Percentiles rank a stretch among this genome's conserved stretches.
phyloP scores from a whole-genome alignment of 768 basidiomycete genomes.

The Sporobolomyces pararoseus region DNA sequence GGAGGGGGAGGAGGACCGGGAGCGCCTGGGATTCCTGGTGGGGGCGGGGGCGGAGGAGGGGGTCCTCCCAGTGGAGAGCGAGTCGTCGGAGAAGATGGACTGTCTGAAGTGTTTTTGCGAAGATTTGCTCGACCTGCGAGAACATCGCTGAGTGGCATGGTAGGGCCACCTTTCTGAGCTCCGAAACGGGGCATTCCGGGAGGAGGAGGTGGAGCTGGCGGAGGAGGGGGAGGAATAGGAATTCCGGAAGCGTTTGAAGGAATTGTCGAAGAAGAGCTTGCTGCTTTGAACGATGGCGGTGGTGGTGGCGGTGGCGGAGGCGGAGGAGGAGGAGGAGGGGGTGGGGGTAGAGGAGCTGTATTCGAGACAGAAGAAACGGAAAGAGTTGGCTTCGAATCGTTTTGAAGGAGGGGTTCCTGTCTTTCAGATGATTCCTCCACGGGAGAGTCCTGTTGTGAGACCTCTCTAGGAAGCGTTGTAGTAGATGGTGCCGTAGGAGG shows the following conservation, averaged over 20 bases:
- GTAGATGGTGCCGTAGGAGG: background rate
- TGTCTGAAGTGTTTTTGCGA: slow-evolving; percentile 28
- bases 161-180: slow-evolving; percentile 10
- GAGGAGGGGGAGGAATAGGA: slow-evolving; percentile 44
- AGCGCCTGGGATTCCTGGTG: no score
- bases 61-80: background rate
- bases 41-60: no score
- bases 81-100: slow-evolving; percentile 45
- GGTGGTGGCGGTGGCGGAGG: background rate
- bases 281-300: slow-evolving; percentile 38
- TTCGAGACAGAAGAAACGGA: background rate
- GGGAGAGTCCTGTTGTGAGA: background rate
- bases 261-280: slow-evolving; percentile 29
- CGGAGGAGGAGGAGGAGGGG: slow-evolving; percentile 16
- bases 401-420: background rate
- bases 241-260: slow-evolving; percentile 5
- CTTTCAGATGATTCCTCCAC: background rate
- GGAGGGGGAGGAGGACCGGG: slow-evolving; percentile 15
- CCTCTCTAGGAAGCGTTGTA: background rate
- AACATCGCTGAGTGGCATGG: slow-evolving; percentile 14
- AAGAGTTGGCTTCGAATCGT: no score
- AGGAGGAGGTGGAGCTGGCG: slow-evolving; percentile 37
- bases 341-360: background rate
- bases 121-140: slow-evolving; percentile 17
- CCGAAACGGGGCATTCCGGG: slow-evolving; percentile 22